Evolutionary conservation across 108 stramenopile genomes (phyloP).

Genomic region (Nannochloropsis salina): DNA sequence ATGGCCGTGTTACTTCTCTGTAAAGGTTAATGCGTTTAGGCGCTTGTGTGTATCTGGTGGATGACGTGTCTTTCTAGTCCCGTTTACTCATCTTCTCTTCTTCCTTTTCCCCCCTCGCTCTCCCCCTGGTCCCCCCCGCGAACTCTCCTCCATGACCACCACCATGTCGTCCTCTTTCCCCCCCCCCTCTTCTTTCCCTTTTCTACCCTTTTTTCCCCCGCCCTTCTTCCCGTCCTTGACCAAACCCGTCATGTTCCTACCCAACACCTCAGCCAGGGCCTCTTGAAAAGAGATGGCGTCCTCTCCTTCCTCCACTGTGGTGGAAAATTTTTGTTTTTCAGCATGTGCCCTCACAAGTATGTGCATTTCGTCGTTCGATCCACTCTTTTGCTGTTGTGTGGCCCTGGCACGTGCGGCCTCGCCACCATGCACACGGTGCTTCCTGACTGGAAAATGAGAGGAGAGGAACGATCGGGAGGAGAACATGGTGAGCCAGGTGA

Average conservation of each 20-base stretch:
- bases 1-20: too few relatives aligned
- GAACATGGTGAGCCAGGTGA: not conserved
- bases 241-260: not conserved
- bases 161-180: not conserved
- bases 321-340: not conserved
- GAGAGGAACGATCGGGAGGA: not conserved
- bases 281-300: not conserved
- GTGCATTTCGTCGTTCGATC: not conserved
- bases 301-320: slow-evolving; percentile 9
- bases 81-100: not conserved
- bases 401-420: not conserved
- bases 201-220: not conserved
- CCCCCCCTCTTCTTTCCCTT: not conserved
- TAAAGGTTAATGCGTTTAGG: too few relatives aligned
- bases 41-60: too few relatives aligned
- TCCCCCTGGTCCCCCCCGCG: not conserved
- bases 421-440: not conserved
- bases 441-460: not conserved
- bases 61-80: too few relatives aligned
- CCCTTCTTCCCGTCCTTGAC: not conserved
- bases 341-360: not conserved
- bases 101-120: not conserved
- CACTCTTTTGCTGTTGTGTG: not conserved
- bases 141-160: not conserved
- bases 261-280: not conserved